Percentiles rank a stretch among this genome's conserved stretches.
Conservation (phyloP, 2,329 filamentous ascomycete genomes). For the Metarhizium humberi region DNA sequence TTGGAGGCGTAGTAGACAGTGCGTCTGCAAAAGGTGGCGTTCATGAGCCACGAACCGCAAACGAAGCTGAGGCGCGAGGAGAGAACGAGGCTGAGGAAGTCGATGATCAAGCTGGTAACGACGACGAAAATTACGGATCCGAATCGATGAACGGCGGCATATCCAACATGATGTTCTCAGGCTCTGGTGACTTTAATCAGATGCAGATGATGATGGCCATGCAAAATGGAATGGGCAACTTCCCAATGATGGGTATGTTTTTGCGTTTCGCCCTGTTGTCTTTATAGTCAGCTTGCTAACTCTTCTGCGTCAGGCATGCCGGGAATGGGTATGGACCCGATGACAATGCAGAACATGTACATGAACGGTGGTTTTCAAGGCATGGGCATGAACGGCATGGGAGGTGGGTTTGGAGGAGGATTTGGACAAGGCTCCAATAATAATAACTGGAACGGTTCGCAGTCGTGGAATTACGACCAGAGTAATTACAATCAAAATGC, state of each 20-base stretch:
- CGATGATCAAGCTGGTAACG: constrained; percentile 16
- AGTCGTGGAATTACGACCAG: constrained; percentile 77
- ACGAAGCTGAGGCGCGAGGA: background rate
- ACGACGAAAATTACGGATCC: constrained; percentile 22
- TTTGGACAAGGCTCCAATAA: constrained; percentile 56
- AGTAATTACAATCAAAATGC: constrained; percentile 87
- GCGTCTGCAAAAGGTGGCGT: background rate
- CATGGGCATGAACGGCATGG: constrained; percentile 74
- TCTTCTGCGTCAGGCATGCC: constrained; percentile 52
- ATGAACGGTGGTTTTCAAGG: constrained; percentile 73
- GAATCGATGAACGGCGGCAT: constrained; percentile 38
- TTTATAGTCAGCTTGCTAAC: constrained; percentile 16
- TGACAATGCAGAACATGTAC: constrained; percentile 65
- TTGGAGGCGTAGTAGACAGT: background rate
- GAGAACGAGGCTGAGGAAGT: constrained; percentile 10
- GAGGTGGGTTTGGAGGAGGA: constrained; percentile 55
- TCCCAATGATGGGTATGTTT: constrained; percentile 80
- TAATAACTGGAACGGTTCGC: constrained; percentile 74
- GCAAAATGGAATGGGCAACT: constrained; percentile 58
- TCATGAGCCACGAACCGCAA: background rate
- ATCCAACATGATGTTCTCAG: constrained; percentile 47
- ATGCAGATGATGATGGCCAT: constrained; percentile 76
- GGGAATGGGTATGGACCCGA: constrained; percentile 77
- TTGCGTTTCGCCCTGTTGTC: background rate
- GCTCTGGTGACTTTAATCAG: constrained; percentile 59